These are phyloP conservation scores for Geotrichum reessii DNA, from an alignment of 1,139 yeast genomes.

Conservation along the genomic window DNA sequence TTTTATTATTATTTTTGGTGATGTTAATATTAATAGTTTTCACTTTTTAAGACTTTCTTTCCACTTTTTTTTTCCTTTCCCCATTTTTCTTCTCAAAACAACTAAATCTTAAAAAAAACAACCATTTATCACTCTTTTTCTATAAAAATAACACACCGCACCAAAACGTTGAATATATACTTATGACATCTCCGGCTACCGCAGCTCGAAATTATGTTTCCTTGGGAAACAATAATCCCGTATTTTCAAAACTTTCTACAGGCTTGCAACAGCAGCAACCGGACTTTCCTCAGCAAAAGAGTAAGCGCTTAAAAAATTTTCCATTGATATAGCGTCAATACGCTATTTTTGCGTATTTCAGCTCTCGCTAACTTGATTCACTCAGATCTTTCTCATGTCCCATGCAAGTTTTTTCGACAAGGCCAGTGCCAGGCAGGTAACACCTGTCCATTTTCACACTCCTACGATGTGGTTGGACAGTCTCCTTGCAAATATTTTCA, in stretches of 20 bases:
- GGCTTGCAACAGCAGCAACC: constrained; percentile 10
- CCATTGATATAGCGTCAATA: neutral
- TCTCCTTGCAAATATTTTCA: constrained; percentile 90
- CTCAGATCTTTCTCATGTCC: constrained; percentile 73
- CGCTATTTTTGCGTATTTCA: too few species aligned
- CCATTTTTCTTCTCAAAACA: too few species aligned
- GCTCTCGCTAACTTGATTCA: neutral
- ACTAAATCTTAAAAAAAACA: too few species aligned
- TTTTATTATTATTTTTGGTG: too few species aligned
- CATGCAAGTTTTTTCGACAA: constrained; percentile 86
- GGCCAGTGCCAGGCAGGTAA: constrained; percentile 93
- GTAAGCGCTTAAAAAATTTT: neutral
- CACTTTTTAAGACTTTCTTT: too few species aligned
- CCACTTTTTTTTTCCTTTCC: too few species aligned
- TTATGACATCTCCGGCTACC: constrained; percentile 14
- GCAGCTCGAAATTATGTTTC: constrained; percentile 11
- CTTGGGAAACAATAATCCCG: constrained; percentile 7
- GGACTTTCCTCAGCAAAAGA: constrained; percentile 9
- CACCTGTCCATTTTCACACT: constrained; percentile 88
- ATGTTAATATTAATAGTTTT: too few species aligned
- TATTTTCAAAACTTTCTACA: constrained; percentile 13
- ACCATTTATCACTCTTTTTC: too few species aligned
- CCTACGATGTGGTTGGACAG: constrained; percentile 57
- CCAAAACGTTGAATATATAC: too few species aligned
- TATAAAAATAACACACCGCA: too few species aligned